Evolutionary conservation across 352 stramenopile species (phyloP), one percentile per base, ranked within the genome.

Genomic region (Phytophthora sp.): DNA sequence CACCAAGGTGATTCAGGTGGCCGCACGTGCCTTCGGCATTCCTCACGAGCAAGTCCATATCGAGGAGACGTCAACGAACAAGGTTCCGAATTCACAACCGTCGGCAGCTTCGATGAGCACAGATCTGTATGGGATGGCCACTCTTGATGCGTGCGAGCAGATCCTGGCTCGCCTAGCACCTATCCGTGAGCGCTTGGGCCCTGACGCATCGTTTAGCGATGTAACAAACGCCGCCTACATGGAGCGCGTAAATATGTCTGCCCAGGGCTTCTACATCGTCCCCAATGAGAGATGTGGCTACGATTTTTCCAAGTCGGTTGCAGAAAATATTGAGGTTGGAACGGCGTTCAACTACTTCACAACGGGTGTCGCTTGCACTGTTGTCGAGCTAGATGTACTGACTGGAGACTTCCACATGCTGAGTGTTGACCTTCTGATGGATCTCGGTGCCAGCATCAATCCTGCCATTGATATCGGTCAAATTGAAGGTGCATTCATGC

Each of bases 401-500:
- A 98, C 95, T 21, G 96, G 97, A 44, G 95, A 99, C 69, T 94
- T 94, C 58, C 73, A 90, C 42, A 87, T 97, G 72, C 30, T 83
- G 24, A 77, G 79, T 44, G 83, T 90, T 15, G 88, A 97, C 53
- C 84, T 98, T 43, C 46, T 92, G 42, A 97, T 97, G 88, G 92
- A 97, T 58, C 79, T 99, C 18, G 97, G 97, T 23, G 87, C 87
- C 9, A 98, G 89, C 49, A 97, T 99, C 65, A 99, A 99, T 70
- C 96, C 96, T 26, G 84, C 91, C 13, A 98, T 99, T 71, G 96
- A 99, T 66, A 96, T 99, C 68, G 96, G 97, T 13, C 97, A 99
- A 76, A 98, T 99, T 31, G 97, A 99, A 79, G 97, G 97, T 26
- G 97, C 95, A 1, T 99, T 99, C 71, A 91, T 98, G 52, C 96